Conservation (phyloP, 305 asterid species). For the Petunia hybrid region DNA sequence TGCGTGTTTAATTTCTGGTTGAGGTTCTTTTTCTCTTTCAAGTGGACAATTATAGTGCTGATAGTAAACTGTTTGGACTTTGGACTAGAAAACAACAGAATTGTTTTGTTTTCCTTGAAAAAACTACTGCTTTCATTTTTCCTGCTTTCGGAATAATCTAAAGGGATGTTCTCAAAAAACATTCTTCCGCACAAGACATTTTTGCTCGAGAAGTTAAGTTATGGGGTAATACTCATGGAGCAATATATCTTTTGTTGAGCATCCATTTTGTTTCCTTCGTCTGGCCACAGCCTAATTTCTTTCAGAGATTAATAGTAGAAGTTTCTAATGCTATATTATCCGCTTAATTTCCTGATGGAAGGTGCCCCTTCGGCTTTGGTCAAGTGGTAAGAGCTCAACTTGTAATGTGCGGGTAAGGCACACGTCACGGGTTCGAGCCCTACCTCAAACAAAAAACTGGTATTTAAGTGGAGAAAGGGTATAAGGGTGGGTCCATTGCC, state of each 20-base stretch:
- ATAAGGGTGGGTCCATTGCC: too few species aligned
- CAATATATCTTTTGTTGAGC: background rate
- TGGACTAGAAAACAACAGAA: background rate
- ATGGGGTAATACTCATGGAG: background rate
- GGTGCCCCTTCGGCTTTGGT: too few species aligned
- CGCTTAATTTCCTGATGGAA: background rate
- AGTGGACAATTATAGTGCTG: background rate
- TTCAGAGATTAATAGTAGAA: background rate
- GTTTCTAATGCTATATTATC: background rate
- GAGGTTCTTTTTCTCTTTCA: conserved; percentile 9
- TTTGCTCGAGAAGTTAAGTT: background rate
- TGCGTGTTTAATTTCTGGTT: background rate
- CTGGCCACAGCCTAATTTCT: conserved; percentile 2
- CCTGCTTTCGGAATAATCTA: background rate
- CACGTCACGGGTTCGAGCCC: too few species aligned
- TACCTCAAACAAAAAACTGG: too few species aligned
- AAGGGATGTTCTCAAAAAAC: background rate
- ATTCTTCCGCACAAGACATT: background rate
- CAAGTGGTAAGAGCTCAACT: too few species aligned
- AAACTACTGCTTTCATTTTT: background rate
- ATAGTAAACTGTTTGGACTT: background rate
- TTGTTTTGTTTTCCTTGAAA: background rate
- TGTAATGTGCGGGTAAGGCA: too few species aligned
- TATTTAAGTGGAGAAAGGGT: too few species aligned
- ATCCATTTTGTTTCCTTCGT: background rate